These are phyloP conservation scores for Alisma plantagoaquatica DNA, from an alignment of 106 monocot genomes.

Conservation along the genomic window DNA sequence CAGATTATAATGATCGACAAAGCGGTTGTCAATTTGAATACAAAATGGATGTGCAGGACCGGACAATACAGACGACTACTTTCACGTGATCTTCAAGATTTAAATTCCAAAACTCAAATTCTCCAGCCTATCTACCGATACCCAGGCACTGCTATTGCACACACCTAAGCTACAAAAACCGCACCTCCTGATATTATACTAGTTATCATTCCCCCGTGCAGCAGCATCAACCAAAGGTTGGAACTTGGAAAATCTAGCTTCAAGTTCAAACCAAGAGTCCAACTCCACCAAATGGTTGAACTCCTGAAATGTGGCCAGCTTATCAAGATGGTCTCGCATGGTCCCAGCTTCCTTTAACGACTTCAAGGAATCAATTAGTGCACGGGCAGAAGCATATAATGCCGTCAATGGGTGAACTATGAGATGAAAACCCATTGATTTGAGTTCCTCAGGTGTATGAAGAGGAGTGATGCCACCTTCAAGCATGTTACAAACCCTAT, in stretches of 20 bases:
- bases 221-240: background rate
- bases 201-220: no score
- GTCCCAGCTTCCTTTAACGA: conserved; percentile 39
- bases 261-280: conserved; percentile 30
- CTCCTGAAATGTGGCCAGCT: conserved; percentile 57
- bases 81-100: no score
- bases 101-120: no score
- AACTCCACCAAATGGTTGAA: conserved; percentile 45
- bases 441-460: conserved; percentile 51
- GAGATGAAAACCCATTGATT: conserved; percentile 66
- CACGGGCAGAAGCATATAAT: conserved; percentile 44
- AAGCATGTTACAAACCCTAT: conserved; percentile 57
- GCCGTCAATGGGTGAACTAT: conserved; percentile 41
- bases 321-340: conserved; percentile 36
- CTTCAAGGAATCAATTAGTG: conserved; percentile 31
- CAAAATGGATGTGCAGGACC: no score
- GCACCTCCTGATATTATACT: no score
- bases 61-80: no score
- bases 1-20: no score
- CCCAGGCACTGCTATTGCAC: no score
- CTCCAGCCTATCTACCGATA: no score
- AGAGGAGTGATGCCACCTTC: conserved; percentile 54
- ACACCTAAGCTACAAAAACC: no score
- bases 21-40: no score
- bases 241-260: conserved; percentile 20